Evolutionary conservation across 148 eudicot species (phyloP).

Genomic region (Dysphania ambrosioides): DNA sequence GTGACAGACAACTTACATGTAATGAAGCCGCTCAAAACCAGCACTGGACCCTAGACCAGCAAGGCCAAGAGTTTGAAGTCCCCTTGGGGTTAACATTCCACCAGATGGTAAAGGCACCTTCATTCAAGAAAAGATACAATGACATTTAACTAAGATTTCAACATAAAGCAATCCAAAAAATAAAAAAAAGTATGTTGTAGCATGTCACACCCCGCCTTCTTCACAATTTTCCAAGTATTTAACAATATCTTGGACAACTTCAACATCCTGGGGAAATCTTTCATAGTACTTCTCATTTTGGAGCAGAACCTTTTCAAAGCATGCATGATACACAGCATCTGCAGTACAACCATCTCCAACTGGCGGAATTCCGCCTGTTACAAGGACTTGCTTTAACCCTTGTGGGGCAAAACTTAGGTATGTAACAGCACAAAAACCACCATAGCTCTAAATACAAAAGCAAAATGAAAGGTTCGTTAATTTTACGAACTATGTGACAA

Average conservation of each 20-base stretch:
- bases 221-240: slow-evolving; percentile 58
- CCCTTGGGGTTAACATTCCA: slow-evolving; percentile 78
- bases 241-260: slow-evolving; percentile 66
- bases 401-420: slow-evolving; percentile 95
- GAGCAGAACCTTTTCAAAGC: slow-evolving; percentile 52
- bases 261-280: slow-evolving; percentile 84
- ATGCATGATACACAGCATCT: slow-evolving; percentile 64
- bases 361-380: slow-evolving; percentile 94
- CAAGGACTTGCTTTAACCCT: slow-evolving; percentile 82
- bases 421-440: slow-evolving; percentile 92
- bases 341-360: slow-evolving; percentile 75
- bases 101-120: slow-evolving; percentile 94
- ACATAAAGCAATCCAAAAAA: neutral
- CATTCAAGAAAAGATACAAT: slow-evolving; percentile 4
- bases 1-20: slow-evolving; percentile 45
- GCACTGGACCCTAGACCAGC: slow-evolving; percentile 78
- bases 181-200: neutral
- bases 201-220: slow-evolving; percentile 75
- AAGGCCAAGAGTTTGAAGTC: slow-evolving; percentile 84
- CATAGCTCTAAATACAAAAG: slow-evolving; percentile 61
- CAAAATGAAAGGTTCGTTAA: slow-evolving; percentile 1
- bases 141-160: neutral
- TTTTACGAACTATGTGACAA: neutral
- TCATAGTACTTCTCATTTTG: slow-evolving; percentile 85
- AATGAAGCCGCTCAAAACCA: slow-evolving; percentile 95